These are phyloP conservation scores for Phytophthora lateralis DNA, from an alignment of 352 stramenopile species.

Conservation along the genomic window DNA sequence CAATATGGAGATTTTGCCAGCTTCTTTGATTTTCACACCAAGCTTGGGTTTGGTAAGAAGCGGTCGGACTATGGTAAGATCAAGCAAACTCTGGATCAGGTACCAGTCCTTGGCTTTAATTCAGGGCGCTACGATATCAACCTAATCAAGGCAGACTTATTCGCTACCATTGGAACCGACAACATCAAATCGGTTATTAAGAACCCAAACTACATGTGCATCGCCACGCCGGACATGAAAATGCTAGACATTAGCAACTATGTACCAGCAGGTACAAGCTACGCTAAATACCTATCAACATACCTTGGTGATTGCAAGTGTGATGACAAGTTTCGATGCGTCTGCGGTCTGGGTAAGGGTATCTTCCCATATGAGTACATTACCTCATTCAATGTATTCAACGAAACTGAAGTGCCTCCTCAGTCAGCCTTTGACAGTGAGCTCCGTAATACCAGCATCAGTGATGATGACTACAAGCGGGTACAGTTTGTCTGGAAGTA, in stretches of 20 bases:
- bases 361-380: slow-evolving; percentile 39
- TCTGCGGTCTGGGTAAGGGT: slow-evolving; percentile 13
- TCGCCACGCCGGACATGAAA: slow-evolving; percentile 28
- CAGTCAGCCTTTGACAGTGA: slow-evolving; percentile 17
- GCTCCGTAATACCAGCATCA: too few species aligned
- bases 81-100: not conserved
- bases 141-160: slow-evolving; percentile 37
- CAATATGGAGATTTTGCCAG: not conserved
- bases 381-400: slow-evolving; percentile 29
- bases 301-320: slow-evolving; percentile 40
- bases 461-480: too few species aligned
- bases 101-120: slow-evolving; percentile 30
- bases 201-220: slow-evolving; percentile 42
- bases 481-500: slow-evolving; percentile 36
- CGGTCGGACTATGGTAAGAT: slow-evolving; percentile 4
- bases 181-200: slow-evolving; percentile 32
- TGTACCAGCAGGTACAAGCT: slow-evolving; percentile 33
- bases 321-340: slow-evolving; percentile 35
- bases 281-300: slow-evolving; percentile 31
- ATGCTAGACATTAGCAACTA: slow-evolving; percentile 44
- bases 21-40: slow-evolving; percentile 9
- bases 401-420: slow-evolving; percentile 27
- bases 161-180: slow-evolving; percentile 10
- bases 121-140: slow-evolving; percentile 36
- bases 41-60: slow-evolving; percentile 2